phyloP scores from a whole-genome alignment of 768 basidiomycete genomes.

The Lactarius sanguifluus region DNA sequence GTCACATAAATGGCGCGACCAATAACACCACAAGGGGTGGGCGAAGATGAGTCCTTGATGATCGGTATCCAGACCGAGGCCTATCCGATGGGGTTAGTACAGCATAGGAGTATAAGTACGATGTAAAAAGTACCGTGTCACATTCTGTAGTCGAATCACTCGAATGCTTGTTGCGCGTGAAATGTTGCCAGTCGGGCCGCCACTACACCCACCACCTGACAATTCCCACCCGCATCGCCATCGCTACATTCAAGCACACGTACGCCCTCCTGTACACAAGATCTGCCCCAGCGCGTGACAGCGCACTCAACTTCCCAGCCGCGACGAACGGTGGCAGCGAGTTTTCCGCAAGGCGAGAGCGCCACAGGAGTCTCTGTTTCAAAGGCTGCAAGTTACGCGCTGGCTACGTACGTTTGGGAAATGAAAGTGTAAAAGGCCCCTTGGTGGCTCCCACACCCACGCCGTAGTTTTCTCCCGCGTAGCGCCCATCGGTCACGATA shows the following conservation, averaged over 20 bases:
- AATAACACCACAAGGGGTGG: neutral
- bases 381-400: constrained; percentile 65
- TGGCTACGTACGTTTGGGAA: constrained; percentile 54
- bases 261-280: neutral
- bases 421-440: constrained; percentile 40
- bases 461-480: constrained; percentile 72
- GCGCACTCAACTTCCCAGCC: constrained; percentile 71
- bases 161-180: too few relatives aligned
- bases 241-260: too few relatives aligned
- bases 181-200: too few relatives aligned
- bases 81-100: too few relatives aligned
- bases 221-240: neutral
- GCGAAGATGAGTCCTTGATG: neutral
- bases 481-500: constrained; percentile 49
- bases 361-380: constrained; percentile 66
- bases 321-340: constrained; percentile 74
- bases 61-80: neutral
- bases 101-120: too few relatives aligned
- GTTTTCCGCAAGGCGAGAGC: constrained; percentile 69
- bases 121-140: neutral
- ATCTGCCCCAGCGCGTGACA: constrained; percentile 41
- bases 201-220: neutral
- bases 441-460: constrained; percentile 67
- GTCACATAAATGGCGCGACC: neutral
- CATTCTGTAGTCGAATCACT: too few relatives aligned